Base-by-base conservation (phyloP, 176 grass and related monocot genomes). In the sorghum (Sorghum bicolor) region DNA sequence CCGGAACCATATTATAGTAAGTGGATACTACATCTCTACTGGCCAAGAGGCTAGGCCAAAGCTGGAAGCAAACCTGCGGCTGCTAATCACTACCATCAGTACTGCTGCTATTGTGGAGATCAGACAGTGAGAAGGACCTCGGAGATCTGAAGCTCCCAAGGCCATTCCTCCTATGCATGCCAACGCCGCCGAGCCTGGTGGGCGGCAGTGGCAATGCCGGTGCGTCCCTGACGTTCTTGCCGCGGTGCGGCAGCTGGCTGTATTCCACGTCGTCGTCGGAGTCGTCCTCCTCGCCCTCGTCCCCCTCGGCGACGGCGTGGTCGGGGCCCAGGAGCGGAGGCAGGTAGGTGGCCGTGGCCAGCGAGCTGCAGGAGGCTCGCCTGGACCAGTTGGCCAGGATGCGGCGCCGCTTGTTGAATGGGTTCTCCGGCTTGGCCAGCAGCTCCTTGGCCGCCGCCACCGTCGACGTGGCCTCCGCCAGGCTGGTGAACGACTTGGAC, bases 341-440 rank as follows among this genome's bases (percentile, higher is more conserved):
- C 65, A 89, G 76, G 55, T 82, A 87, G 43, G 86, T 86, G 28
- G 85, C 75, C 28, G 90, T 86, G 62, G 82, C 68, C 1, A 96
- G 94, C 0, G 91, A 89, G 72, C 86, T 84, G 91, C 88, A 96
- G 24, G 94, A 94, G 60, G 92, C 89, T 28, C 94, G 78, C 57
- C 84, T 43, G 13, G 91, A 91, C 83, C 86, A 93, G 28, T 86
- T 83, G 60, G 86, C 82, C 45, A 90, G 83, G 30, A 94, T 50
- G 76, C 94, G 89, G 45, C 92, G 85, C n/a, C 92, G 79, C 86
- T 97, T 97, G 92, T 97, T 97, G 86, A 90, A 92, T 0, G 94
- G 92, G 73, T 94, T 97, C 80, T 97, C 94, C 26, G 88, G 92
- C 83, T 97, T 97, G 28, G 88, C 77, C 3, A 97, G 87, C 70